A percentile compares a stretch with the other conserved stretches of the same genome.
Evolutionary conservation across 2,329 filamentous ascomycete genomes (phyloP).

Genomic region (Pseudogymnoascus sp.): DNA sequence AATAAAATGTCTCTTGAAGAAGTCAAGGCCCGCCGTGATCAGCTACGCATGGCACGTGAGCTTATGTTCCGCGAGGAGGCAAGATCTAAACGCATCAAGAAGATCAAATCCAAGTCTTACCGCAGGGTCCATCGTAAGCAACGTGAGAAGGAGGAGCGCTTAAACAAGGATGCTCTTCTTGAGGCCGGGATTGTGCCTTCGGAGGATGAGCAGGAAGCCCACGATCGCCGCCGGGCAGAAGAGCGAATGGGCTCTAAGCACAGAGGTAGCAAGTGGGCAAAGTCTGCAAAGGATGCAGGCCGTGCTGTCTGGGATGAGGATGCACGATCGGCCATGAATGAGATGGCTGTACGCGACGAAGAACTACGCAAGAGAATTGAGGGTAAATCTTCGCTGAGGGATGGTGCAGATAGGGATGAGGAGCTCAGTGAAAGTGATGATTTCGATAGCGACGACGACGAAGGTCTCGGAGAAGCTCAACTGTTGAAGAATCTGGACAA

Average conservation of each 20-base stretch:
- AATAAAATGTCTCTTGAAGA: constrained; percentile 68
- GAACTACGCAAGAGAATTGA: constrained; percentile 59
- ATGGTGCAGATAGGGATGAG: constrained; percentile 39
- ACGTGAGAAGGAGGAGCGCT: constrained; percentile 50
- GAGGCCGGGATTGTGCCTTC: constrained; percentile 54
- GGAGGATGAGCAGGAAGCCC: constrained; percentile 56
- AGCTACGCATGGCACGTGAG: constrained; percentile 74
- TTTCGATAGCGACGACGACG: constrained; percentile 43
- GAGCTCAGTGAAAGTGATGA: constrained; percentile 52
- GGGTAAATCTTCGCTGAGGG: constrained; percentile 48
- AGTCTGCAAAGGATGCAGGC: constrained; percentile 57
- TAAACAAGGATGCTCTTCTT: constrained; percentile 49
- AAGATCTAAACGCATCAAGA: constrained; percentile 87
- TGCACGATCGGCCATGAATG: constrained; percentile 55
- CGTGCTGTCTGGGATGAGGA: constrained; percentile 63
- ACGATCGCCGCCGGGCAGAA: constrained; percentile 57
- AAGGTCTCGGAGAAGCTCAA: constrained; percentile 40
- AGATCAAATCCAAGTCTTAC: constrained; percentile 97
- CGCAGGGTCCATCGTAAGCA: constrained; percentile 85
- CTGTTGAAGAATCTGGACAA: constrained; percentile 43
- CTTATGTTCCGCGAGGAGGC: constrained; percentile 82
- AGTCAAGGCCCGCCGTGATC: constrained; percentile 62
- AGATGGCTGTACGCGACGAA: constrained; percentile 60
- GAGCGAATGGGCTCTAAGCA: constrained; percentile 66
- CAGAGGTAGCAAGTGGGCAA: constrained; percentile 65